Conservation (phyloP, 805 yeast species). For the Candida nitratophila region DNA sequence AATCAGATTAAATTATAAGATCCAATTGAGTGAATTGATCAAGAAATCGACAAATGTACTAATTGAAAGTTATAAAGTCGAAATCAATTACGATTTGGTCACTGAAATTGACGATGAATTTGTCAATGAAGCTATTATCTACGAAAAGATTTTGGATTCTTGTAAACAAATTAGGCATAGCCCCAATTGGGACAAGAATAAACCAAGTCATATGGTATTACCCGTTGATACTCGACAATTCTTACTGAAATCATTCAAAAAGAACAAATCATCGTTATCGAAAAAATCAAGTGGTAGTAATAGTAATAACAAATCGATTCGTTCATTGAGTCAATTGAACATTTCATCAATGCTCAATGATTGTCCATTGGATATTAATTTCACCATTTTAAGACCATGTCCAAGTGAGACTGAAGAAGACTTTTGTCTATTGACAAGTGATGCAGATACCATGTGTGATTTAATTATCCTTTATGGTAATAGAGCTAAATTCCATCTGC, state of each 20-base stretch:
- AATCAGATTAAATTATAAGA: conserved; percentile 31
- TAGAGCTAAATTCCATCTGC: conserved; percentile 45
- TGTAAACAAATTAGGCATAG: conserved; percentile 16
- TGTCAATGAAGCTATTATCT: conserved; percentile 32
- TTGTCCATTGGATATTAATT: conserved; percentile 24
- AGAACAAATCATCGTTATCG: too few relatives aligned
- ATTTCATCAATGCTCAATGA: conserved; percentile 15
- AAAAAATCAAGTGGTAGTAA: conserved; percentile 2
- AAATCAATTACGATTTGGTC: conserved; percentile 35
- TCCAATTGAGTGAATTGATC: conserved; percentile 43
- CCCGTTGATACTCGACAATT: conserved; percentile 20
- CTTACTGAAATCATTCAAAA: conserved; percentile 3
- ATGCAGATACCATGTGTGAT: conserved; percentile 35
- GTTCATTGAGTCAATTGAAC: conserved; percentile 13
- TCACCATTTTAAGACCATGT: conserved; percentile 23
- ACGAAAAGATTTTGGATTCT: conserved; percentile 27
- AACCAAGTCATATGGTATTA: conserved; percentile 18
- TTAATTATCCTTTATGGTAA: conserved; percentile 41
- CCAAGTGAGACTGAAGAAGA: conserved; percentile 12
- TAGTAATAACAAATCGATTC: too few relatives aligned
- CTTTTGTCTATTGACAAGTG: conserved; percentile 22
- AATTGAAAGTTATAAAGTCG: conserved; percentile 43
- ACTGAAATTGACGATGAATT: conserved; percentile 33
- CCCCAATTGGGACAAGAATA: conserved; percentile 12
- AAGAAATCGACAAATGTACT: conserved; percentile 41